Base-by-base conservation (phyloP, 2,329 filamentous ascomycete genomes). In the Ustulina deusta region DNA sequence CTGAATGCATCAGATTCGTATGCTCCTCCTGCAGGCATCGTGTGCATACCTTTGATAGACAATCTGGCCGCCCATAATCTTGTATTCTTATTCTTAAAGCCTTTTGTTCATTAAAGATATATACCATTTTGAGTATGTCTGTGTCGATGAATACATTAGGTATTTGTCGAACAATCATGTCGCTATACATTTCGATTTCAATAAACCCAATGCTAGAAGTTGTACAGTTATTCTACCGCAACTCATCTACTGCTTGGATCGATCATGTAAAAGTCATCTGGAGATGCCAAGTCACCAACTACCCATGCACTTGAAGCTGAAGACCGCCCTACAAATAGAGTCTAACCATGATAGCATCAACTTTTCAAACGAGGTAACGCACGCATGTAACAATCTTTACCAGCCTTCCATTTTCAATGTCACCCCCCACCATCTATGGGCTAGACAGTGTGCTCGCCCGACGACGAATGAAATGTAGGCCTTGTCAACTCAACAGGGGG, bases 301-400 rank as follows among this genome's bases (percentile, higher is more conserved):
- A 29, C 36, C 36, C 20, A 6, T 42, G 36, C 27, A 42, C 6
- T 27, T 42, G 54, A 27, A n/a, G 22, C n/a, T 2, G 36, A n/a
- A n/a, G n/a, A n/a, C n/a, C 25, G 15, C 20, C 17, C 22, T 32
- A 4, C 11, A 29, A n/a, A 49, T 54, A 2, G 7, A 34, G 27
- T 22, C 5, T 3, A 36, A 54, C 36, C 11, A 20, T 36, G 2
- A 36, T 32, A 51, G 25, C 27, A 27, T 34, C 29, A 32, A 52
- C 48, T 32, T 34, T n/a, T 52, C 29, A 20, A 9, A 32, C 27
- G 27, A 52, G 7, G 7, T n/a, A 42, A 17, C 15, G n/a, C n/a
- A n/a, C 48, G 27, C 34, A 52, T 34, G 48, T 34, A 52, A 34
- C 27, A 17, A 51, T 61, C 46, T 44, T 27, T 61, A 32, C 58